These are phyloP conservation scores for Tillandsia leiboldiana DNA, from an alignment of 176 grass and related monocot species.

Conservation along the genomic window DNA sequence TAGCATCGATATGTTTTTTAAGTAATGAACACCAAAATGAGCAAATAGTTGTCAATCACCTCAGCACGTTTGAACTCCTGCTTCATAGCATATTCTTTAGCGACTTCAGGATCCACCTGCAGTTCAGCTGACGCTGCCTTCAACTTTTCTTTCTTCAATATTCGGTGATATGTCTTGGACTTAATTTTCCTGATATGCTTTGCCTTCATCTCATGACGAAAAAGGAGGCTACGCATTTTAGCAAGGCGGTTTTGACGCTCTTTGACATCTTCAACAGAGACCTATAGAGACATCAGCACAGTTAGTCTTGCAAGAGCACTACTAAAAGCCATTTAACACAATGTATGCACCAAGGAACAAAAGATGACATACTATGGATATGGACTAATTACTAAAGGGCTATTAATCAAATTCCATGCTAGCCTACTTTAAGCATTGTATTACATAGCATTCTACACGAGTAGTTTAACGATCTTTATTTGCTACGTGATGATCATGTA, in stretches of 20 bases:
- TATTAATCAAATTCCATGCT: too few relatives aligned
- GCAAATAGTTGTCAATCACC: slow-evolving; percentile 18
- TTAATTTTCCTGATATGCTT: slow-evolving; percentile 96
- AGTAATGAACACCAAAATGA: too few relatives aligned
- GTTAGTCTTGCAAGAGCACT: not conserved
- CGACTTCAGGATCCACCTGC: slow-evolving; percentile 66
- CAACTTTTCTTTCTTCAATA: slow-evolving; percentile 74
- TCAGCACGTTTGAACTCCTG: slow-evolving; percentile 86
- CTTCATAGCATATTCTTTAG: slow-evolving; percentile 61
- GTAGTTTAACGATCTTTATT: not conserved
- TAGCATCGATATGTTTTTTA: too few relatives aligned
- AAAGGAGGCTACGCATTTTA: slow-evolving; percentile 98
- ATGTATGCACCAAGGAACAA: slow-evolving; percentile 7
- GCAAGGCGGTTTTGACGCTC: slow-evolving; percentile 69
- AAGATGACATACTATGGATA: not conserved
- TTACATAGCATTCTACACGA: not conserved
- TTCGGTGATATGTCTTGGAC: slow-evolving; percentile 88
- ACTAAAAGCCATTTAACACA: slow-evolving; percentile 1
- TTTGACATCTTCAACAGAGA: slow-evolving; percentile 67
- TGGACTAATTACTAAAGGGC: too few relatives aligned
- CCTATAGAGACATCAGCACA: slow-evolving; percentile 37
- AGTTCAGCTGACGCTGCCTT: slow-evolving; percentile 52
- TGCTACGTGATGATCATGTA: not conserved
- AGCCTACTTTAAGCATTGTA: not conserved
- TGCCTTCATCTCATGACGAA: slow-evolving; percentile 83